Evolutionary conservation across 768 basidiomycete genomes (phyloP), one percentile per base, ranked within the genome.

Genomic region (Termitomyces titanicus): DNA sequence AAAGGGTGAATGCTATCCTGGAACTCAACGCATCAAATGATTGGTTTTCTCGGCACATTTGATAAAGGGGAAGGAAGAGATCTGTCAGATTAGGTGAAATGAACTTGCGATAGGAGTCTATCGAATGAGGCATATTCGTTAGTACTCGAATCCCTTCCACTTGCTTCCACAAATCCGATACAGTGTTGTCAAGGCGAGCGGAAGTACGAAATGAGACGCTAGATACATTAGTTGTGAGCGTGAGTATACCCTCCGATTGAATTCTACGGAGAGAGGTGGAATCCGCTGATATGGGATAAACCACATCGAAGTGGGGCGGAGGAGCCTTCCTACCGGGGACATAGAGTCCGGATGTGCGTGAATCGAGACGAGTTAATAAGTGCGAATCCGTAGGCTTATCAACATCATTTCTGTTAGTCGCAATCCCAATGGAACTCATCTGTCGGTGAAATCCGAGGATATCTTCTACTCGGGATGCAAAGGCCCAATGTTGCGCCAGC

Each of bases 1-100:
- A 60, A 5, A 75, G 58, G 4, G 66, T 62, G 45, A 76, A 76
- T 11, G 64, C 46, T 8, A 75, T 22, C 17, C 57, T 62, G 60
- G 40, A 65, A 54, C 24, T 56, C 33, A 11, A 20, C 7, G 20
- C 51, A 55, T 1, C 52, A 17, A 25, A 42, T 27, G 13, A 8
- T n/a, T 17, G 27, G 18, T 18, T 46, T 24, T 47, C 17, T 40
- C 66, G 67, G 22, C 66, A 65, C 7, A 63, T 44, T n/a, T 68
- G 46, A 42, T 72, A 74, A 1, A 63, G 43, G 13, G 64, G 50
- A 33, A 74, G 53, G 64, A 70, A 75, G 5, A 60, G 52, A 0
- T 54, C 45, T 0, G 60, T 39, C 8, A 72, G 58, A 29, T 52
- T 8, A 0, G 59, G 64, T 0, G 29, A 8, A 40, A 76, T 53